Base-by-base conservation (phyloP, 306 rosid genomes). In the Glycyrrhiza uralensis region DNA sequence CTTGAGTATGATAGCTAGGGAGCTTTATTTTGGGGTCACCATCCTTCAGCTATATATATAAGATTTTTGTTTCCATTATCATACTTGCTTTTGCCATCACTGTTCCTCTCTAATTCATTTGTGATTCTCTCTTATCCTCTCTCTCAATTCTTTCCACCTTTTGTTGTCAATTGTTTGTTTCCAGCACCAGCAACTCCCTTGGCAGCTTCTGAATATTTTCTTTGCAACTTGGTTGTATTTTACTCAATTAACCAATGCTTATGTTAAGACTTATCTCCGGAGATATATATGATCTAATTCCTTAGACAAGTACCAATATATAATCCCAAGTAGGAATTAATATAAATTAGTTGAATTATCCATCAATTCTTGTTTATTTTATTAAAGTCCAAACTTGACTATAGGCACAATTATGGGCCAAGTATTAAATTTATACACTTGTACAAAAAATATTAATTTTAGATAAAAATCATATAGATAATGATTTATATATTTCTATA, bases 81-180 rank as follows among this genome's bases (percentile, higher is more conserved):
- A 9, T 20, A 52, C 23, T 29, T 66, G 55, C 50, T 11, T 76
- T 46, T 67, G 8, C 35, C 69, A 58, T 59, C 13, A 72, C 50
- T 13, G 35, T 65, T 32, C 33, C 49, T 72, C 19, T 0, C 45
- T 72, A 28, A 29, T 60, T 61, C 32, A 60, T 76, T 76, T 60
- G 1, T 61, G 15, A 77, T 61, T 78, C 78, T 52, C 20, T 71
- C 65, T 52, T 64, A 61, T 77, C 71, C 66, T 35, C 45, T 74
- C 61, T 71, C 7, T 44, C 10, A 7, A 50, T 38, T n/a, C n/a
- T n/a, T 59, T 60, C 76, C 62, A 77, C 49, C 36, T 28, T 69
- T 13, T 24, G 9, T 69, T 47, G 47, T 59, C 46, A 69, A 39
- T 28, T 69, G 15, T 26, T 69, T n/a, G n/a, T 1, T 60, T 13